These are phyloP conservation scores for Rhodotorula sp. DNA, from an alignment of 1,284 basidiomycete species.

Conservation along the genomic window DNA sequence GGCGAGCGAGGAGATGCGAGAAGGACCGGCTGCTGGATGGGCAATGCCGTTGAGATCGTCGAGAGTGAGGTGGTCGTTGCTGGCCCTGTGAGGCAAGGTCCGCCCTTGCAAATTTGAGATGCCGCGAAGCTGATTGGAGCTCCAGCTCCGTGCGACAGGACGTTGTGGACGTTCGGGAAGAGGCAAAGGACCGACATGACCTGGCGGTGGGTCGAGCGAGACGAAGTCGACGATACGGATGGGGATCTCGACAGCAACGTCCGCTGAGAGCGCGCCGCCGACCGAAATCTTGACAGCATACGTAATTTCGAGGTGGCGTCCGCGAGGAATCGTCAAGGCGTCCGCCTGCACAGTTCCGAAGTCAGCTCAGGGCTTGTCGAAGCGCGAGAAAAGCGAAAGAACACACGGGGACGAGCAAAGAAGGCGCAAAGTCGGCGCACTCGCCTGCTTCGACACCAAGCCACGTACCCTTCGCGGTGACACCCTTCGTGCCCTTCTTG, in stretches of 20 bases:
- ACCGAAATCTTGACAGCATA: conserved; percentile 72
- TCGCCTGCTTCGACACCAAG: conserved; percentile 68
- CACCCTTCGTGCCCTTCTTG: conserved; percentile 62
- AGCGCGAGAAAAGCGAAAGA: no score
- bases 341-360: conserved; percentile 56
- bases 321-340: conserved; percentile 69
- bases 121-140: conserved; percentile 15
- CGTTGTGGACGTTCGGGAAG: conserved; percentile 8
- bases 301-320: conserved; percentile 73
- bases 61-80: conserved; percentile 32
- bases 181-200: conserved; percentile 36
- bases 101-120: neutral
- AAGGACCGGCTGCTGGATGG: conserved; percentile 13
- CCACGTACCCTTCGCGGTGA: conserved; percentile 85
- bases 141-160: conserved; percentile 25
- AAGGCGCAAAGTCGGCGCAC: conserved; percentile 61
- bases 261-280: conserved; percentile 64
- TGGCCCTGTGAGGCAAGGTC: conserved; percentile 19
- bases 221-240: conserved; percentile 72
- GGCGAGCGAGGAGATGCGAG: conserved; percentile 38
- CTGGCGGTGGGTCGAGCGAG: conserved; percentile 72
- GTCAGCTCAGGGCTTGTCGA: neutral
- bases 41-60: conserved; percentile 30
- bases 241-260: conserved; percentile 66
- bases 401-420: conserved; percentile 69